phyloP scores from a whole-genome alignment of 441 rosid genomes.

The Bruguiera hainesii region DNA sequence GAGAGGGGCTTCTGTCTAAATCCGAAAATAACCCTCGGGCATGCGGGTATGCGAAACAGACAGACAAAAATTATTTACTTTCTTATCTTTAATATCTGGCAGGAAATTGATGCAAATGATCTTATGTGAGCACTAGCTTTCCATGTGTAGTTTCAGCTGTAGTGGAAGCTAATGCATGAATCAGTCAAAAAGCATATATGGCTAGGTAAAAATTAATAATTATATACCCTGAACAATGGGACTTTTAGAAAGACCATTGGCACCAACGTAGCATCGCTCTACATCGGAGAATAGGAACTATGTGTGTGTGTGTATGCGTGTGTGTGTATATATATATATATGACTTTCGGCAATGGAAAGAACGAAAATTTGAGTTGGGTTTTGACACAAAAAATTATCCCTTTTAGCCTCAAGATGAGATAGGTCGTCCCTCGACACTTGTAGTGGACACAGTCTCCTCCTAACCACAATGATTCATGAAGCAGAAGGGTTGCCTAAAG shows the following conservation, averaged over 20 bases:
- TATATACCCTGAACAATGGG: background rate
- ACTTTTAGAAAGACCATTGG: background rate
- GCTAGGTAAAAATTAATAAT: conserved; percentile 9
- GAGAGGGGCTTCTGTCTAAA: no score
- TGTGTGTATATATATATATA: no score
- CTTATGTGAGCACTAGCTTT: no score
- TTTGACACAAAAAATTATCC: background rate
- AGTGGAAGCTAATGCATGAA: conserved; percentile 9
- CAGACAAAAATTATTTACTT: no score
- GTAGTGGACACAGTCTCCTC: conserved; percentile 17
- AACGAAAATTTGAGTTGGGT: conserved; percentile 11
- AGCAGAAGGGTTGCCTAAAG: conserved; percentile 14
- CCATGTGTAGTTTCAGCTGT: no score
- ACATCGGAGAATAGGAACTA: background rate
- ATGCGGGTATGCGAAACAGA: no score
- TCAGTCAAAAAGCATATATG: conserved; percentile 11
- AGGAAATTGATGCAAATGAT: no score
- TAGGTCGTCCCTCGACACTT: background rate
- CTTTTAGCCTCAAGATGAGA: conserved; percentile 3
- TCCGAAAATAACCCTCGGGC: no score
- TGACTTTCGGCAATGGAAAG: conserved; percentile 34
- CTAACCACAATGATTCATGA: conserved; percentile 5
- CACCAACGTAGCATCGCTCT: background rate
- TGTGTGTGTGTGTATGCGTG: no score
- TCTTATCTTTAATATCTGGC: no score